Base-by-base conservation (phyloP, 1,284 basidiomycete genomes). In the Phenoliferia sp. region DNA sequence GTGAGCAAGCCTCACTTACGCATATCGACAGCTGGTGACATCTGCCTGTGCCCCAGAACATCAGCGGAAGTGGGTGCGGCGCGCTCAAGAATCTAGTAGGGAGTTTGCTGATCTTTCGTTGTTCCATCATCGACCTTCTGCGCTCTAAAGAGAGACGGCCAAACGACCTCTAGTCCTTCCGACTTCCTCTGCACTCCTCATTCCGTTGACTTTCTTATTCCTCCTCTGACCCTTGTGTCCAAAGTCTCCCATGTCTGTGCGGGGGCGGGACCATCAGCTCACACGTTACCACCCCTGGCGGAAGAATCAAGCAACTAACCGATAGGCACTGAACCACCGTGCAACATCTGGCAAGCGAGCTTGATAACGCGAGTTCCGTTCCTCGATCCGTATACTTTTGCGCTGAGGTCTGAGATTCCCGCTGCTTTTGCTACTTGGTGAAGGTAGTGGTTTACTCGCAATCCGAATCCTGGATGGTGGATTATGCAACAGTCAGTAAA, bases 401-500 rank as follows among this genome's bases (percentile, higher is more conserved):
- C 95, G 73, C 89, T 92, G 57, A 91, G 85, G 79, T 99, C 95
- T 78, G 92, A 90, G 81, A 98, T 92, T 16, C 95, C 95, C 2
- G 91, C 93, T 0, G 94, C 92, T 75, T 91, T 90, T 76, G 94
- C 85, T 62, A 99, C 84, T 59, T 83, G 80, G 80, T 98, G 94
- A 63, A 98, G 83, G 74, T 89, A 86, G 10, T 92, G 92, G 72
- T 95, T 93, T 76, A 91, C 92, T 72, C 89, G 86, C 61, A 99
- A 82, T 15, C 95, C 95, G 78, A 97, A 97, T 3, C 95, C 94
- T 81, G 69, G 0, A 50, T 44, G 61, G 31, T 35, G n/a, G n/a
- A n/a, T 17, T 32, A 3, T 19, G 17, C 17, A 31, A 12, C 39
- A 44, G 12, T 44, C 12, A 44, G 22, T 44, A 12, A 44, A 22